phyloP scores from a whole-genome alignment of 345 rosid genomes.

The Schrenkiella parvula region DNA sequence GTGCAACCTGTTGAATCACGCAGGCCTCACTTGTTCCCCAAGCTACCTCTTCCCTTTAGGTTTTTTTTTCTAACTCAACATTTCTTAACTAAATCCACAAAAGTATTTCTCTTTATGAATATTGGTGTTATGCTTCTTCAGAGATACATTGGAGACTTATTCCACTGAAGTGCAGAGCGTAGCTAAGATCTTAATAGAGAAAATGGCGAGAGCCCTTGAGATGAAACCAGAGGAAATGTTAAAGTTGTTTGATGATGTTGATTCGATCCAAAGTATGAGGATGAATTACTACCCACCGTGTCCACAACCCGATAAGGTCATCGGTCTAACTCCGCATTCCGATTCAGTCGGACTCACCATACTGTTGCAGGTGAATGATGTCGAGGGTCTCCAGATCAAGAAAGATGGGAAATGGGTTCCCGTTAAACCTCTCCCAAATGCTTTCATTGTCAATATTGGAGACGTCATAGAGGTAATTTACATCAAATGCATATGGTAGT shows the following conservation, averaged over 20 bases:
- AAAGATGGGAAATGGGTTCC: conserved; percentile 46
- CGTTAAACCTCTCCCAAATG: conserved; percentile 46
- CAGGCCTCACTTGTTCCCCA: conserved; percentile 33
- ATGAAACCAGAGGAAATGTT: conserved; percentile 49
- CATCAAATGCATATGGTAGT: neutral
- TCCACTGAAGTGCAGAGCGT: conserved; percentile 31
- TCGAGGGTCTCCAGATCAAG: conserved; percentile 55
- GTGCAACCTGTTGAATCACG: conserved; percentile 21
- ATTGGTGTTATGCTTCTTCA: conserved; percentile 10
- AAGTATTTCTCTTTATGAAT: neutral
- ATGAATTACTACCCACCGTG: conserved; percentile 65
- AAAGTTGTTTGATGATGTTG: conserved; percentile 29
- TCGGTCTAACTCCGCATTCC: conserved; percentile 50
- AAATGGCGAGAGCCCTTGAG: conserved; percentile 43
- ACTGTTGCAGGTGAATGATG: conserved; percentile 42
- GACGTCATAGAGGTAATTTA: conserved; percentile 41
- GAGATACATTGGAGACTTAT: conserved; percentile 49
- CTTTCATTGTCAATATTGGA: conserved; percentile 54
- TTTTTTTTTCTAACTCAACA: neutral
- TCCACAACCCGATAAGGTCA: conserved; percentile 49
- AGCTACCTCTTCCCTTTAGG: conserved; percentile 37
- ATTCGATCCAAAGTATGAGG: conserved; percentile 33
- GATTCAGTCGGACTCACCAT: conserved; percentile 48
- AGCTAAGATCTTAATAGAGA: conserved; percentile 35
- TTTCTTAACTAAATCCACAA: neutral